These are phyloP conservation scores for Tylopilus felleus DNA, from an alignment of 768 basidiomycete genomes.

Conservation along the genomic window DNA sequence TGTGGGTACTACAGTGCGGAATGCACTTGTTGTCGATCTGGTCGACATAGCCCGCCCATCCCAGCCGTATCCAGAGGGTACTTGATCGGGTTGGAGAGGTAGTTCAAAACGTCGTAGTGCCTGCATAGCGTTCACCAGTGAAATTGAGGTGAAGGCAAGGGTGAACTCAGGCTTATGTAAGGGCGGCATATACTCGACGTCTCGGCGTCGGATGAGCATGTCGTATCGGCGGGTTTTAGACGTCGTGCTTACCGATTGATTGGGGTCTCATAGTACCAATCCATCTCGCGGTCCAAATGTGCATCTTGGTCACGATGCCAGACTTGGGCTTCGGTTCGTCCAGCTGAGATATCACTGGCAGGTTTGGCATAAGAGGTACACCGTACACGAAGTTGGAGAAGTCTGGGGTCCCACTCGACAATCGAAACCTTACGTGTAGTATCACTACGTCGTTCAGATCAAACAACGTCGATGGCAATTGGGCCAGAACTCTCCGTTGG, in stretches of 20 bases:
- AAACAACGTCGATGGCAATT: slow-evolving; percentile 33
- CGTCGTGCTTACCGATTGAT: slow-evolving; percentile 66
- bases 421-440: not conserved
- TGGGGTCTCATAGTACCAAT: slow-evolving; percentile 97
- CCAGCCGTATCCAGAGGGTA: too few relatives aligned
- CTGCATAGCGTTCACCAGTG: too few relatives aligned
- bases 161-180: too few relatives aligned
- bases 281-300: slow-evolving; percentile 71
- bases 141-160: too few relatives aligned
- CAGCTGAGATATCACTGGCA: slow-evolving; percentile 79
- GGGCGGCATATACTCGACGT: too few relatives aligned
- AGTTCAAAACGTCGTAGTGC: too few relatives aligned
- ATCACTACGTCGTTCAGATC: slow-evolving; percentile 61
- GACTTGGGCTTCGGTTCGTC: slow-evolving; percentile 71
- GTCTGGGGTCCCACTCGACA: slow-evolving; percentile 68
- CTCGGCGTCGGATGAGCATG: too few relatives aligned
- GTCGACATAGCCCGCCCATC: too few relatives aligned
- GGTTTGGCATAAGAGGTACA: slow-evolving; percentile 74
- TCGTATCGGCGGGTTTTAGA: not conserved
- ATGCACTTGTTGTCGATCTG: too few relatives aligned
- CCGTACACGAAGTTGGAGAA: slow-evolving; percentile 83
- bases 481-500: slow-evolving; percentile 6
- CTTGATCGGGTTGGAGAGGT: too few relatives aligned
- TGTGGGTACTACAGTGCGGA: too few relatives aligned
- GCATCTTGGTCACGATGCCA: slow-evolving; percentile 58